A percentile compares a stretch with the other conserved stretches of the same genome.
phyloP scores from a whole-genome alignment of 768 basidiomycete genomes.

The Kockovaella imperatae region DNA sequence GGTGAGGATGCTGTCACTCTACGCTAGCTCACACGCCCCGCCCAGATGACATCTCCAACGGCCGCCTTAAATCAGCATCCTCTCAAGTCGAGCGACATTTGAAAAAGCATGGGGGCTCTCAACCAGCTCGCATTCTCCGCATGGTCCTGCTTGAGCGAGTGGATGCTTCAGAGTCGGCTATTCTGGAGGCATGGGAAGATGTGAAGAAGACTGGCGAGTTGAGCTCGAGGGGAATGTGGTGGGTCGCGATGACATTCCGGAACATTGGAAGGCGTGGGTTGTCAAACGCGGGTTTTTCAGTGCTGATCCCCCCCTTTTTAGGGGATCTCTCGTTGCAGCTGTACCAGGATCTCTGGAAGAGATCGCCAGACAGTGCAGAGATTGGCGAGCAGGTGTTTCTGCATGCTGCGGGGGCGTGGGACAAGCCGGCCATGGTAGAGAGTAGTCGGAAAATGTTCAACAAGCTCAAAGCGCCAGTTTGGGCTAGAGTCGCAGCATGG shows the following conservation, averaged over 20 bases:
- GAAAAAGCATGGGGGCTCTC: slow-evolving; percentile 34
- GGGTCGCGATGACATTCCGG: slow-evolving; percentile 11
- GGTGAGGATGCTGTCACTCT: slow-evolving; percentile 14
- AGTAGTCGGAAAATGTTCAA: slow-evolving; percentile 32
- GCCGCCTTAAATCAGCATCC: slow-evolving; percentile 15
- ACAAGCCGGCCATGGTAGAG: slow-evolving; percentile 12
- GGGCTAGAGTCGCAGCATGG: slow-evolving; percentile 33
- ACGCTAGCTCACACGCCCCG: not conserved
- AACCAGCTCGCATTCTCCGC: slow-evolving; percentile 28
- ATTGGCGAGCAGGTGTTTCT: slow-evolving; percentile 31
- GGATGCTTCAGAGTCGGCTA: not conserved
- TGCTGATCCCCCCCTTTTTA: slow-evolving; percentile 4
- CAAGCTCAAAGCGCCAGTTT: slow-evolving; percentile 17
- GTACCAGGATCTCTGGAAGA: slow-evolving; percentile 15
- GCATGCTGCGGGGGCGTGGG: slow-evolving; percentile 13
- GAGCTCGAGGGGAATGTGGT: slow-evolving; percentile 18
- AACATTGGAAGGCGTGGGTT: slow-evolving; percentile 18
- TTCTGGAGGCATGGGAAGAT: slow-evolving; percentile 12
- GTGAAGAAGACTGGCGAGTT: slow-evolving; percentile 19
- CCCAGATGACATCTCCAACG: slow-evolving; percentile 25
- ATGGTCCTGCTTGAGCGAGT: slow-evolving; percentile 17
- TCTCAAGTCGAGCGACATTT: slow-evolving; percentile 17
- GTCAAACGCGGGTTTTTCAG: not conserved
- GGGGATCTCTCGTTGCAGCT: slow-evolving; percentile 21
- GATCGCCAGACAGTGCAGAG: slow-evolving; percentile 9